Evolutionary conservation across 176 grass and related monocot genomes (phyloP), one percentile per base, ranked within the genome.

Genomic region (Dactylis glomerata): DNA sequence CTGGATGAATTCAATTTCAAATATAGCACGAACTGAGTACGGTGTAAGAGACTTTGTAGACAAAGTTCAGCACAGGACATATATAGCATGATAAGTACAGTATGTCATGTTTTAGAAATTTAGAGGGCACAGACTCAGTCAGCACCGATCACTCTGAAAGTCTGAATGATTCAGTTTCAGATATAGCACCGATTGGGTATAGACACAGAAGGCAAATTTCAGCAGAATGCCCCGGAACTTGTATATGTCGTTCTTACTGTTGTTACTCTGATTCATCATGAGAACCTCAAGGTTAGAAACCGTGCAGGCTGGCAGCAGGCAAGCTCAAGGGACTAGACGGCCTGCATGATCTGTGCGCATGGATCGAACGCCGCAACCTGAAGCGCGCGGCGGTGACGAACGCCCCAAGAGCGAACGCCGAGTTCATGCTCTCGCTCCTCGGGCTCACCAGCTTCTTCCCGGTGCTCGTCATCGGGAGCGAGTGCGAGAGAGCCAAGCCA

Each of bases 401-500:
- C 64, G 95, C 95, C 8, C 92, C 95, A 1, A 88, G 88, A 59
- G 49, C 77, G 7, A 94, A 97, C 46, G 92, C 92, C 10, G 88
- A 97, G 77, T 41, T 97, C 26, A 68, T 93, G 84, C 79, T 94
- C 54, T 92, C 92, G 11, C 73, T 90, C 24, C 86, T 92, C 3
- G 86, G 86, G 27, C 95, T 97, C 73, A 78, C 76, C 6, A 87
- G 87, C 14, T 94, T 94, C 81, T 97, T 97, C 83, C 69, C 92
- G 10, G 84, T 82, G 81, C 82, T 94, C 26, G 69, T 97, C 49
- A 84, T 97, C 54, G 92, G 92, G 0, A 66, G 84, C 40, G 90
- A 94, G 77, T 97, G 95, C 52, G 84, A 90, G 64, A 72, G 90
- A 61, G 87, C 92, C 76, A 97, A 97, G 76, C 95, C 95, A 5